Conservation (phyloP, 345 rosid genomes). For the Populus nigra region DNA sequence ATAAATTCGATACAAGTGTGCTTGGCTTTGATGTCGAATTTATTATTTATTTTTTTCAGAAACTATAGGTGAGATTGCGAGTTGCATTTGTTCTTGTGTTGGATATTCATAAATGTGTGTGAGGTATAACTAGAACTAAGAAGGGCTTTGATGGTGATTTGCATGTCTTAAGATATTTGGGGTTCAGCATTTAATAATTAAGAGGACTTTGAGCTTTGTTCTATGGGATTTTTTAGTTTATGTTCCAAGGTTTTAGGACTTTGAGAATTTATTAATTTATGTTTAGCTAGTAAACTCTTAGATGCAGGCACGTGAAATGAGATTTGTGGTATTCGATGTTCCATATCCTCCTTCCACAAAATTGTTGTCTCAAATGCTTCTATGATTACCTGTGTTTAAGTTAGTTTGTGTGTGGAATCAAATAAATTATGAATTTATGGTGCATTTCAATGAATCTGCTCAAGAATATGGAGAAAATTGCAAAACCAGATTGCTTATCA, state of each 20-base stretch:
- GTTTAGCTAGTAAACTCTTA: neutral
- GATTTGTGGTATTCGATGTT: neutral
- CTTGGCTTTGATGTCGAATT: conserved; percentile 11
- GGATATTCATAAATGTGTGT: neutral
- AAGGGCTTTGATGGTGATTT: neutral
- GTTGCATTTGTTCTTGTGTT: conserved; percentile 16
- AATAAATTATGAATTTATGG: neutral
- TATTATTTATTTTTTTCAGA: neutral
- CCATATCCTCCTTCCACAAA: neutral
- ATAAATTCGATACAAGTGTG: neutral
- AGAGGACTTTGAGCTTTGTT: neutral
- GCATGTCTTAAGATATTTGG: neutral
- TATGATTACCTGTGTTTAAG: neutral
- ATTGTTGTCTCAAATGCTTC: neutral
- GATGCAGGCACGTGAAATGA: neutral
- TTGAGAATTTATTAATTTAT: neutral
- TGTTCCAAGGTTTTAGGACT: neutral
- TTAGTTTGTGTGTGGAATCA: neutral
- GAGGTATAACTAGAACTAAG: neutral
- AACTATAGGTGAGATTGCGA: neutral
- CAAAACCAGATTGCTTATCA: neutral
- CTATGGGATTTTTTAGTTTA: conserved; percentile 2
- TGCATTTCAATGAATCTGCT: neutral
- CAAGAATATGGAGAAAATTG: neutral
- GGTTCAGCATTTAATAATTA: neutral